Percentiles rank a stretch among this genome's conserved stretches.
Conservation (phyloP, 2,329 filamentous ascomycete species). For the Curvularia sp. region DNA sequence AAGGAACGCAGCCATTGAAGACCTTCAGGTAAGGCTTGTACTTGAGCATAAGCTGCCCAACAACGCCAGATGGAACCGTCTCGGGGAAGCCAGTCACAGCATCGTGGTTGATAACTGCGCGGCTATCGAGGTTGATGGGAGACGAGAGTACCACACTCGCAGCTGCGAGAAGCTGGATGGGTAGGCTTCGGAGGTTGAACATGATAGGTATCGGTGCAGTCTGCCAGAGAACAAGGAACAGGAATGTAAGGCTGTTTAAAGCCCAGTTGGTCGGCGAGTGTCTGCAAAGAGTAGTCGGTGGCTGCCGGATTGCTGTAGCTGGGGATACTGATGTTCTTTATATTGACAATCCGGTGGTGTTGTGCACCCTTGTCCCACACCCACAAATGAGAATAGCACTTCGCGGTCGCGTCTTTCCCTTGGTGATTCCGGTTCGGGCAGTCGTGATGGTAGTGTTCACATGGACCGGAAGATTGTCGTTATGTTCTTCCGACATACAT, state of each 20-base stretch:
- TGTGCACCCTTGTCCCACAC: not conserved
- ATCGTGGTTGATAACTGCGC: slow-evolving; percentile 56
- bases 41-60: slow-evolving; percentile 60
- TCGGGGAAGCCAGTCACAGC: slow-evolving; percentile 62
- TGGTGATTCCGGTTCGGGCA: slow-evolving; percentile 7
- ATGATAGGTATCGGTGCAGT: slow-evolving; percentile 21
- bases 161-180: slow-evolving; percentile 34
- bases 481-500: not conserved
- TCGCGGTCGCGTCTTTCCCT: not conserved
- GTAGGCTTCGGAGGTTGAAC: slow-evolving; percentile 32
- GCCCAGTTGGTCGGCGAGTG: not conserved
- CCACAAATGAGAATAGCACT: not conserved
- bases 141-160: slow-evolving; percentile 32
- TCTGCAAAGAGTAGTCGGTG: not conserved
- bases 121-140: slow-evolving; percentile 42
- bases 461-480: not conserved
- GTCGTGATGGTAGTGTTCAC: slow-evolving; percentile 12
- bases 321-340: slow-evolving; percentile 2
- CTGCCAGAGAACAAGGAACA: not conserved
- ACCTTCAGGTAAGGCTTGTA: slow-evolving; percentile 66
- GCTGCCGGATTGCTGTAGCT: not conserved
- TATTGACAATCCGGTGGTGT: not conserved
- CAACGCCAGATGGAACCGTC: slow-evolving; percentile 58
- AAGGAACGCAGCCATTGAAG: slow-evolving; percentile 67
- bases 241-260: not conserved